Percentiles rank a stretch among this genome's conserved stretches.
Conservation (phyloP, 768 basidiomycete species). For the Phaeotremella skinneri region DNA sequence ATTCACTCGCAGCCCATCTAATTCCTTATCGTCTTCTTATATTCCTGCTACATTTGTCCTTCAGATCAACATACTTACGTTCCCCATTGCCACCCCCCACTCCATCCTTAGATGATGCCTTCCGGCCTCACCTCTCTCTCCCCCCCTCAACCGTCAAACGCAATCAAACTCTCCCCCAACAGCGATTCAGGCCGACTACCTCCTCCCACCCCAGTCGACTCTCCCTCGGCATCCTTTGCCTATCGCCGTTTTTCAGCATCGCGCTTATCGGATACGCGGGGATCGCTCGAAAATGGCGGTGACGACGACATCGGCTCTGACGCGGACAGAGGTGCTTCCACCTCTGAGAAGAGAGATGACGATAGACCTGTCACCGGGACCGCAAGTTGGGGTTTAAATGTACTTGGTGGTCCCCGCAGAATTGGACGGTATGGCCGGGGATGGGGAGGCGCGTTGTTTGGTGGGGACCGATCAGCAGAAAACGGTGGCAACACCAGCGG, state of each 20-base stretch:
- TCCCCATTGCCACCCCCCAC: no score
- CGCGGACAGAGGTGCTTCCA: slow-evolving; percentile 9
- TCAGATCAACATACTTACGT: neutral
- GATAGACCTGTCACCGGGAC: neutral
- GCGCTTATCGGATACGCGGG: slow-evolving; percentile 35
- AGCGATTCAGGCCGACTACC: slow-evolving; percentile 4
- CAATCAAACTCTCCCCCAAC: slow-evolving; percentile 10
- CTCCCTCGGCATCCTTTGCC: slow-evolving; percentile 14
- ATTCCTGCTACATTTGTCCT: no score
- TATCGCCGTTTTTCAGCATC: slow-evolving; percentile 37
- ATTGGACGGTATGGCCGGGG: slow-evolving; percentile 14
- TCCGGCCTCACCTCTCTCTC: neutral
- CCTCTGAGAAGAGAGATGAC: slow-evolving; percentile 3
- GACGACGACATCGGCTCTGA: slow-evolving; percentile 1
- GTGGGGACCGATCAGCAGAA: slow-evolving; percentile 14
- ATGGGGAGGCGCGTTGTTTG: slow-evolving; percentile 33
- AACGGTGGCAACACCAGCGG: no score
- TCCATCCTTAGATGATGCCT: neutral
- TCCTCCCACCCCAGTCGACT: neutral
- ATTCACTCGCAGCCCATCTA: no score
- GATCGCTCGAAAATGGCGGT: slow-evolving; percentile 23
- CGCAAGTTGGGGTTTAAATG: neutral
- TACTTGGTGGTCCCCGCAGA: neutral
- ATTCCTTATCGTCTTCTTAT: no score
- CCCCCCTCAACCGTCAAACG: neutral